A percentile compares a stretch with the other conserved stretches of the same genome.
Conservation (phyloP, 2,329 filamentous ascomycete species). For the Mollisiaceae sp. region DNA sequence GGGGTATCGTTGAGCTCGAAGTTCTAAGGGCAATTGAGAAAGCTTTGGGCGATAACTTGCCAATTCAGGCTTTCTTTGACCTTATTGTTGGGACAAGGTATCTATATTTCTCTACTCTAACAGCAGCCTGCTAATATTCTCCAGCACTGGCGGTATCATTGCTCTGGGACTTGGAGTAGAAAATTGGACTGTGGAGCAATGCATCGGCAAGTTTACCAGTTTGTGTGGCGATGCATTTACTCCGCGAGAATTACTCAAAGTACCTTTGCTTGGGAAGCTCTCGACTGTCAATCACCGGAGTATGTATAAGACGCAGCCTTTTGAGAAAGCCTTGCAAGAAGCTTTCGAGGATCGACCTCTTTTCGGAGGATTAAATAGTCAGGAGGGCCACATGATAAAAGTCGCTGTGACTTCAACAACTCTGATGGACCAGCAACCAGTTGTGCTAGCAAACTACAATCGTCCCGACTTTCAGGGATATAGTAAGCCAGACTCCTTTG, state of each 20-base stretch:
- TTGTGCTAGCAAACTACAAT: conserved; percentile 18
- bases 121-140: too few species aligned
- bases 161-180: conserved; percentile 17
- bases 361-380: conserved; percentile 10
- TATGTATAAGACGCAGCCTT: conserved; percentile 14
- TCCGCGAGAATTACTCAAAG: not conserved
- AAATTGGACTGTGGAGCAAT: conserved; percentile 13
- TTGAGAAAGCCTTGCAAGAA: conserved; percentile 4
- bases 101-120: too few species aligned
- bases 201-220: conserved; percentile 9
- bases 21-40: not conserved
- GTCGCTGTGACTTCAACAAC: conserved; percentile 16
- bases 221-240: conserved; percentile 14
- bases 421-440: not conserved
- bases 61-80: conserved; percentile 12
- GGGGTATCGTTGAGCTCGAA: conserved; percentile 15
- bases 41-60: not conserved
- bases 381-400: conserved; percentile 5
- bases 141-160: conserved; percentile 21
- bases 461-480: too few species aligned
- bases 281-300: not conserved
- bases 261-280: too few species aligned
- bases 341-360: not conserved
- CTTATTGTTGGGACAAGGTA: conserved; percentile 12
- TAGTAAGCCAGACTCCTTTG: too few species aligned